Base-by-base conservation (phyloP, 768 basidiomycete genomes). In the Kondoa subrosea region DNA sequence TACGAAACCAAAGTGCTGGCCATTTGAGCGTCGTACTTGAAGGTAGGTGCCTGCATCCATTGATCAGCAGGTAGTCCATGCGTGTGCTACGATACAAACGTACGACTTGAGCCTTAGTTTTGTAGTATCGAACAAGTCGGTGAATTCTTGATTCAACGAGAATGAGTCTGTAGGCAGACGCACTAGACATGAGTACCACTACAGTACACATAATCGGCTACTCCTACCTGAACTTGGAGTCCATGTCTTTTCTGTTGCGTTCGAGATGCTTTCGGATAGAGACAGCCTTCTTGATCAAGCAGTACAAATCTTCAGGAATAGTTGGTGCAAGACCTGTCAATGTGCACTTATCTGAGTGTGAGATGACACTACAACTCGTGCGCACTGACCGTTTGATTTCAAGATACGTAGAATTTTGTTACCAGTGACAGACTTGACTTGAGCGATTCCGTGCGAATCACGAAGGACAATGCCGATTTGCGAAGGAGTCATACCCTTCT, bases 261-360 rank as follows among this genome's bases (percentile, higher is more conserved):
- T 95, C 90, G 74, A 99, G 85, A 81, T 97, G 93, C 83, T 96
- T 97, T 81, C 92, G 91, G 77, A 99, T 91, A 75, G 89, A 83
- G 77, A 99, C 91, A 79, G 93, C 93, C 86, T 96, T 99, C 86
- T 96, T 96, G 85, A 97, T 87, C 80, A 95, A 86, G 84, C 91
- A 87, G 87, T 90, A 95, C 71, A 96, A 87, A 84, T 95, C 93
- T 85, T 99, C 93, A 75, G 93, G 93, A 82, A 97, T 89, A 80
- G 85, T 83, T 76, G 93, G 91, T 78, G 86, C 91, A 81, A 97
- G 88, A 81, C 89, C 91, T 93, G 67, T 27, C 40, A 16, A 33
- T n/a, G 56, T 57, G 25, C 25, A 57, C 56, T 15, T 14, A 30
- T 81, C 82, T 78, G 81, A 81, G 82, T 80, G 80, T n/a, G n/a